Percentiles rank a stretch among this genome's conserved stretches.
Conservation (phyloP, 176 grass and related monocot genomes). For the Dactylis glomerata region DNA sequence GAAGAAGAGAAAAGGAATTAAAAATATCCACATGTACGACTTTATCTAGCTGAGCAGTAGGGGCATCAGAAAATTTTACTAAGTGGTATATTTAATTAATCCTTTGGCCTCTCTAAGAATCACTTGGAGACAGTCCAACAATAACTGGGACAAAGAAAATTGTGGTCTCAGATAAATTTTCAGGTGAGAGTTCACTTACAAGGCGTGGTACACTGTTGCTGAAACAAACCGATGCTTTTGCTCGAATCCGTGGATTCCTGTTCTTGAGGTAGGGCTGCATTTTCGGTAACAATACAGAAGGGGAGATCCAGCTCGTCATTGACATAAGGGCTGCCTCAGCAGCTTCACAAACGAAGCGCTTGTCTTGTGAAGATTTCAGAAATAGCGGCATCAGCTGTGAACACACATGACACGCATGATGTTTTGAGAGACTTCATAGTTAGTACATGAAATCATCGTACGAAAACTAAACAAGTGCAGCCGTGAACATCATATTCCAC, state of each 20-base stretch:
- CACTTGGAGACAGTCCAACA: not conserved
- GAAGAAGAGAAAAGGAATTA: not conserved
- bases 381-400: conserved; percentile 84
- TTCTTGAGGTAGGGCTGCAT: conserved; percentile 84
- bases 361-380: conserved; percentile 98
- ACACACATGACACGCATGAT: conserved; percentile 21
- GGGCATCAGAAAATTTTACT: not conserved
- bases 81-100: not conserved
- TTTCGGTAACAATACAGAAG: conserved; percentile 68
- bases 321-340: conserved; percentile 75
- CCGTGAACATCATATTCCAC: not conserved
- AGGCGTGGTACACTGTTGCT: conserved; percentile 80
- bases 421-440: conserved; percentile 9
- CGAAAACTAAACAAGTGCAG: not conserved
- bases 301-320: conserved; percentile 81
- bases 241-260: conserved; percentile 85
- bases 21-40: not conserved
- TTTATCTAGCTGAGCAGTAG: not conserved
- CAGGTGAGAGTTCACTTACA: conserved; percentile 55
- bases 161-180: not conserved
- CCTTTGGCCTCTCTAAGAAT: not conserved
- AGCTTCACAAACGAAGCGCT: conserved; percentile 96
- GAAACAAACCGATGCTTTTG: conserved; percentile 90
- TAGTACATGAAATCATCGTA: not conserved
- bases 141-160: not conserved